Evolutionary conservation across 345 rosid species (phyloP), one percentile per base, ranked within the genome.

Genomic region (Sonneratia alba): DNA sequence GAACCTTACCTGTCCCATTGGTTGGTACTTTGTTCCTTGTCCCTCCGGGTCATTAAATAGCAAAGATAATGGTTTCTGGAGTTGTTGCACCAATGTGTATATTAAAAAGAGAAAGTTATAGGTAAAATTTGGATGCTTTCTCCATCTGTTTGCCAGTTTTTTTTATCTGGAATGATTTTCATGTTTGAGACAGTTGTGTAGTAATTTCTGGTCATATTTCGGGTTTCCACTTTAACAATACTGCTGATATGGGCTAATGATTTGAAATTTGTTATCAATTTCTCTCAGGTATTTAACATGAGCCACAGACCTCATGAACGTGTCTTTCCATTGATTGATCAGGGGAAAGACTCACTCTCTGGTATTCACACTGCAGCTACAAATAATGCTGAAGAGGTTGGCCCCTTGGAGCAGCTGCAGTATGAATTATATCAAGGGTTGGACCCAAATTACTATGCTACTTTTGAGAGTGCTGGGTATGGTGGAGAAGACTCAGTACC

Each of bases 351-450:
- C 55, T 73, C 87, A 34, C 79, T 84, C 49, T 75, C 82, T 32
- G 85, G 81, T 38, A 76, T 71, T 72, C 83, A 70, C 24, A 47
- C 34, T 63, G 48, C 76, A 73, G 47, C 69, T 36, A 49, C 77
- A 51, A 83, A 75, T 83, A 81, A 77, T 72, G 71, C 81, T 37
- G 88, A 81, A 73, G 91, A 83, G 73, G 73, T 78, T 36, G 56
- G 76, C 73, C 84, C 81, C 43, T 71, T 86, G 83, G 92, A 90
- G 36, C 90, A 82, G 72, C 81, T 79, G 81, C 90, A 82, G 67
- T 92, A 75, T 80, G 97, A 91, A 76, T 72, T 88, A 76, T 89
- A 86, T 53, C 90, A 80, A 76, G 91, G 85, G 57, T 85, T 86
- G 74, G 96, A 86, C 62, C 86, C 84, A 43, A 80, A 81, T 76